Evolutionary conservation across 2,329 filamentous ascomycete species (phyloP), one percentile per base, ranked within the genome.

Genomic region (Emergomyces orientalis): DNA sequence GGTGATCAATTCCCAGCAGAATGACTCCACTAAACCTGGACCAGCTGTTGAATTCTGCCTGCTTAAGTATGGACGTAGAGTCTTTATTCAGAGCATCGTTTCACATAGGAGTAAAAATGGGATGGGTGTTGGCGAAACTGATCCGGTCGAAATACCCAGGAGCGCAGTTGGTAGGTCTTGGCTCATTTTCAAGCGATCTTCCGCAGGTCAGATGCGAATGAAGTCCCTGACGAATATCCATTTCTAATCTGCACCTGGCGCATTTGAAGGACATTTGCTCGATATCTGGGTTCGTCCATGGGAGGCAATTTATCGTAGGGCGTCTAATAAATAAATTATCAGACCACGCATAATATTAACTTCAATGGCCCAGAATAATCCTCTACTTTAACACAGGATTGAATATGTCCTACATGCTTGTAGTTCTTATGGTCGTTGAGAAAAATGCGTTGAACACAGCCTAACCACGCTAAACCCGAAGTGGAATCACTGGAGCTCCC

Each of bases 381-480:
- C 25, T 7, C 1, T 8, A 30, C 13, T 51, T 30, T 6, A 37
- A 7, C 7, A 32, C 7, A 32, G 32, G 6, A 37, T 7, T 6
- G 8, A 37, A 37, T 8, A 37, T 37, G 34, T 9, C 34, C 34
- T 37, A 1, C 34, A 32, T 4, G 34, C n/a, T n/a, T n/a, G n/a
- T n/a, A n/a, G n/a, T n/a, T n/a, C n/a, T n/a, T n/a, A n/a, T n/a
- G n/a, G n/a, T n/a, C n/a, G n/a, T n/a, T n/a, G n/a, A n/a, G n/a
- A n/a, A n/a, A n/a, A n/a, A n/a, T 37, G 11, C 2, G 2, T 39
- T 14, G 9, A 39, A 1, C 37, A 5, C 6, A 13, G 22, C 45
- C 22, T 8, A 1, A 13, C 1, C 3, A 41, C 60, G 51, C 60
- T 61, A 61, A 61, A 61, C 60, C 49, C 22, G 25, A 56, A 56